phyloP scores from a whole-genome alignment of 305 asterid genomes.

The Euphrasia arctica region DNA sequence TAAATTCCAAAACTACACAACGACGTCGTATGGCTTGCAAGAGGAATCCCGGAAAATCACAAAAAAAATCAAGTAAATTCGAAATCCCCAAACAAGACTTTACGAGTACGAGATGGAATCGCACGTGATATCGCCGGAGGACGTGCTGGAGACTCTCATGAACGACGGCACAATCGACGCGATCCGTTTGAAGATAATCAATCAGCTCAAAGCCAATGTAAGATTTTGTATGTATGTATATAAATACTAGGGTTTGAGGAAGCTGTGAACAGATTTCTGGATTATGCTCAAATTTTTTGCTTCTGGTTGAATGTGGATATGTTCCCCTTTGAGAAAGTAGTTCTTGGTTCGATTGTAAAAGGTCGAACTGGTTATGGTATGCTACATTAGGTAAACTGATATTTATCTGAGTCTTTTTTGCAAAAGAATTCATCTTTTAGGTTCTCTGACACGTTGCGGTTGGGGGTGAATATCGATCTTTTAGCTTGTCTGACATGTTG shows the following conservation, averaged over 20 bases:
- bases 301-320: not conserved
- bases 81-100: conserved; percentile 25
- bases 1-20: no score
- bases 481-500: no score
- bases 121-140: conserved; percentile 70
- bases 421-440: not conserved
- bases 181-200: conserved; percentile 73
- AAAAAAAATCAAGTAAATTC: not conserved
- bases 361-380: not conserved
- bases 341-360: not conserved
- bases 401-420: not conserved
- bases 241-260: not conserved
- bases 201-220: conserved; percentile 87
- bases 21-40: no score
- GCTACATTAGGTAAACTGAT: not conserved
- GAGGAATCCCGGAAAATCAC: not conserved
- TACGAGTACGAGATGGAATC: conserved; percentile 48
- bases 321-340: not conserved
- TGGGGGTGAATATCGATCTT: no score
- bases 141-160: conserved; percentile 80
- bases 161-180: conserved; percentile 89
- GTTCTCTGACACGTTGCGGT: no score
- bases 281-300: not conserved
- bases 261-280: not conserved
- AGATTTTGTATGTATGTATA: conserved; percentile 21